Evolutionary conservation across 805 yeast genomes (phyloP).

Genomic region (Hanseniaspora valbyensis): DNA sequence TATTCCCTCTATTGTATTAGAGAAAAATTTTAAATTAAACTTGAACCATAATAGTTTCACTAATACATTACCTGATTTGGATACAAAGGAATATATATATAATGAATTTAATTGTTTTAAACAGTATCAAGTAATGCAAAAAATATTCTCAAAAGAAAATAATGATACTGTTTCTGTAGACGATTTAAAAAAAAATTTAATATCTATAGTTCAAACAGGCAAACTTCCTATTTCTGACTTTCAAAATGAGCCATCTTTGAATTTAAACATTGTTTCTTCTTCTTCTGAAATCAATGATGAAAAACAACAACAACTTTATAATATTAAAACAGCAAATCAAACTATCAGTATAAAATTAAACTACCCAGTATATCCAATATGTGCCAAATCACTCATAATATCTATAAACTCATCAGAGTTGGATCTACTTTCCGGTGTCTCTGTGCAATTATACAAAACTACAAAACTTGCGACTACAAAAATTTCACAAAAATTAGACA

Average conservation of each 20-base stretch:
- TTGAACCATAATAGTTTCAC: not conserved
- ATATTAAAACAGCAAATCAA: conserved; percentile 5
- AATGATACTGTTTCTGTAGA: not conserved
- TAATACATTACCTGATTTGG: not conserved
- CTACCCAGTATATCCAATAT: not conserved
- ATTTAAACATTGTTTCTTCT: no score
- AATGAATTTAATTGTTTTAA: not conserved
- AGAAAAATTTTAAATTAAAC: not conserved
- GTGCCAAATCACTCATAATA: not conserved
- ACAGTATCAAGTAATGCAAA: not conserved
- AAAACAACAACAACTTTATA: not conserved
- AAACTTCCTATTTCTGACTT: no score
- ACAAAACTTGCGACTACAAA: not conserved
- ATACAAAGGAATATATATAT: not conserved
- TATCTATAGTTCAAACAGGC: not conserved
- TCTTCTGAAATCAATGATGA: not conserved
- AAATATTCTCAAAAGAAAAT: not conserved
- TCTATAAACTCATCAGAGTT: not conserved
- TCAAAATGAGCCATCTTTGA: no score
- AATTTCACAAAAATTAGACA: conserved; percentile 6
- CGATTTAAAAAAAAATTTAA: not conserved
- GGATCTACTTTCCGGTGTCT: conserved; percentile 5
- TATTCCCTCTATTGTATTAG: not conserved
- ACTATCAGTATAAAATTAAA: not conserved
- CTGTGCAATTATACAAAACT: conserved; percentile 1